Evolutionary conservation across 2,329 filamentous ascomycete species (phyloP).

Genomic region (Alternaria sp.): DNA sequence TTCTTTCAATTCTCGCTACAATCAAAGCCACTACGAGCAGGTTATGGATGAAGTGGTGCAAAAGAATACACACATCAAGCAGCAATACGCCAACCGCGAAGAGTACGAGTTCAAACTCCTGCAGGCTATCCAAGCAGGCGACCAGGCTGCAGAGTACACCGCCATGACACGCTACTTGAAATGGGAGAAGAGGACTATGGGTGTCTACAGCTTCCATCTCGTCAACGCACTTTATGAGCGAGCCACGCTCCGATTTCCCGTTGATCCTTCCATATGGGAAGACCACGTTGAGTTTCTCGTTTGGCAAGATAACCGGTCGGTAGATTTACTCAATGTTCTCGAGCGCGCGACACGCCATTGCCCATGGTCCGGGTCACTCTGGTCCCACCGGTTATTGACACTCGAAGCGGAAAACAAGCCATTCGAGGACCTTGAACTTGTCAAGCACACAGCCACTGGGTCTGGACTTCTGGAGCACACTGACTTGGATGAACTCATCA

Average conservation of each 20-base stretch:
- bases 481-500: constrained; percentile 85
- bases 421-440: constrained; percentile 81
- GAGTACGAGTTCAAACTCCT: constrained; percentile 70
- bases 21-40: constrained; percentile 72
- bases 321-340: constrained; percentile 70
- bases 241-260: constrained; percentile 74
- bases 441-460: constrained; percentile 91
- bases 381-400: constrained; percentile 86
- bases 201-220: constrained; percentile 59
- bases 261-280: constrained; percentile 78
- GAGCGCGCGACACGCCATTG: constrained; percentile 87
- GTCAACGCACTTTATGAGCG: constrained; percentile 75
- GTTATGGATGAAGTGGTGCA: constrained; percentile 73
- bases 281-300: constrained; percentile 80
- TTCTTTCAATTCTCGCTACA: constrained; percentile 74
- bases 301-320: constrained; percentile 53
- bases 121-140: constrained; percentile 62
- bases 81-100: constrained; percentile 68
- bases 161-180: constrained; percentile 74
- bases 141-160: constrained; percentile 63
- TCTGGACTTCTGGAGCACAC: constrained; percentile 83
- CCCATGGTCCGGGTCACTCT: constrained; percentile 88
- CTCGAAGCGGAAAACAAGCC: constrained; percentile 78
- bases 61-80: constrained; percentile 68
- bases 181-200: constrained; percentile 76